Evolutionary conservation across 2,329 filamentous ascomycete genomes (phyloP), one percentile per base, ranked within the genome.

Genomic region (Xylariales sp.): DNA sequence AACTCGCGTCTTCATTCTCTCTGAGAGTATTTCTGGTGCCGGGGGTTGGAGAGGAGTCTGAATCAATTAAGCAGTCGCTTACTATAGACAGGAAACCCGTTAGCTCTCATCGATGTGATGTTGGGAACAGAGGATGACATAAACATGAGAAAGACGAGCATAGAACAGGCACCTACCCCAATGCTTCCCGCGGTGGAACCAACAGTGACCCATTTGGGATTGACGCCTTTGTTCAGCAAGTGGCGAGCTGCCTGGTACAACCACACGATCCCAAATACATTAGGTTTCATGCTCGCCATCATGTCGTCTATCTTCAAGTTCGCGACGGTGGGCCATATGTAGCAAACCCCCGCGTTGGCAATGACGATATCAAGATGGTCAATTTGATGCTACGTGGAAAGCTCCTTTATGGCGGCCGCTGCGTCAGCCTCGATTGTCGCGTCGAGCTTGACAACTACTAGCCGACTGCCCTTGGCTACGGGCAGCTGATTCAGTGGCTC

Each of bases 311-410:
- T 51, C 6, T 64, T 54, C 16, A 55, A 55, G 18, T 56, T 53
- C 4, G 48, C 42, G 2, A 64, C 57, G 0, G 50, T 45, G 0
- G 58, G 60, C 21, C 50, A 64, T 19, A 49, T 40, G 4, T 57
- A 55, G 8, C 53, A 51, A 12, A 69, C 63, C 9, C 65, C 72
- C 1, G 72, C 70, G 48, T 76, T 76, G 36, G 71, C 69, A 38
- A 77, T 68, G 2, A 76, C 60, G 2, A 71, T 51, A 44, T 77
- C 70, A 2, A 76, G 50, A 15, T 59, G 51, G 5, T 51, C 50
- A 44, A 76, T 65, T 4, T 57, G n/a, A n/a, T n/a, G 56, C 12
- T 60, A 45, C 2, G 27, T 14, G 2, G 56, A 44, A 1, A 68
- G 51, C 1, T 49, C 43, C 21, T 56, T 33, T 3, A 64, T 52